Percentiles rank a stretch among this genome's conserved stretches.
These are phyloP conservation scores for Pleurotus salmoneostramineus DNA, from an alignment of 768 basidiomycete species.

Conservation along the genomic window DNA sequence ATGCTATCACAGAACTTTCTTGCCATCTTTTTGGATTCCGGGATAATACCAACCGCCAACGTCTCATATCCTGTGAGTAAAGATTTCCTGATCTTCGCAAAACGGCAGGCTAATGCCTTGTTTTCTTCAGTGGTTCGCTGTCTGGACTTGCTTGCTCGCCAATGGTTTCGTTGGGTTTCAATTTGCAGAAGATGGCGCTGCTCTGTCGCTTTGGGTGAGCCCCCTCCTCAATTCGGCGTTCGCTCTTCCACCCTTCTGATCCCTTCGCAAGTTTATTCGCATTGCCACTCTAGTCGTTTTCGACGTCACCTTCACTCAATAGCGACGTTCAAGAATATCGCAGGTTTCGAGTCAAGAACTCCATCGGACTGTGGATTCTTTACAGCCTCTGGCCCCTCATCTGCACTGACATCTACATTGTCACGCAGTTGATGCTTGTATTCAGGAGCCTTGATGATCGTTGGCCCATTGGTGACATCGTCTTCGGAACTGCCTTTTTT, in stretches of 20 bases:
- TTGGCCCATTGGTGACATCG: conserved; percentile 94
- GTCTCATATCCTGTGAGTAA: conserved; percentile 74
- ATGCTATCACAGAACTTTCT: conserved; percentile 85
- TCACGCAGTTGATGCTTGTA: conserved; percentile 92
- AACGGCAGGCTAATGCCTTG: background rate
- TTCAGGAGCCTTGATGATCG: conserved; percentile 97
- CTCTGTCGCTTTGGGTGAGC: conserved; percentile 85
- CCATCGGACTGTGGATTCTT: conserved; percentile 81
- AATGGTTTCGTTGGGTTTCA: conserved; percentile 99
- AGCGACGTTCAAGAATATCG: conserved; percentile 90
- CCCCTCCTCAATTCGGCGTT: conserved; percentile 15
- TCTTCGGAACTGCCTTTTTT: conserved; percentile 91
- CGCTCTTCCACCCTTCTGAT: background rate
- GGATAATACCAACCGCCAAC: conserved; percentile 89
- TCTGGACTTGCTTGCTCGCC: conserved; percentile 88
- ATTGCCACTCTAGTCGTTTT: conserved; percentile 82
- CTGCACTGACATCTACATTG: conserved; percentile 81
- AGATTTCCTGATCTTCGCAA: background rate
- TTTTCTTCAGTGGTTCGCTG: conserved; percentile 86
- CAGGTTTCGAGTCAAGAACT: conserved; percentile 71
- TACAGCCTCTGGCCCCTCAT: conserved; percentile 89
- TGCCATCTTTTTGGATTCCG: conserved; percentile 95
- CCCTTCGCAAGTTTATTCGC: conserved; percentile 57
- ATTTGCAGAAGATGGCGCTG: conserved; percentile 97
- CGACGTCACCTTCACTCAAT: conserved; percentile 85